Base-by-base conservation (phyloP, 1,284 basidiomycete species). In the Hypsizygus ulmarius region DNA sequence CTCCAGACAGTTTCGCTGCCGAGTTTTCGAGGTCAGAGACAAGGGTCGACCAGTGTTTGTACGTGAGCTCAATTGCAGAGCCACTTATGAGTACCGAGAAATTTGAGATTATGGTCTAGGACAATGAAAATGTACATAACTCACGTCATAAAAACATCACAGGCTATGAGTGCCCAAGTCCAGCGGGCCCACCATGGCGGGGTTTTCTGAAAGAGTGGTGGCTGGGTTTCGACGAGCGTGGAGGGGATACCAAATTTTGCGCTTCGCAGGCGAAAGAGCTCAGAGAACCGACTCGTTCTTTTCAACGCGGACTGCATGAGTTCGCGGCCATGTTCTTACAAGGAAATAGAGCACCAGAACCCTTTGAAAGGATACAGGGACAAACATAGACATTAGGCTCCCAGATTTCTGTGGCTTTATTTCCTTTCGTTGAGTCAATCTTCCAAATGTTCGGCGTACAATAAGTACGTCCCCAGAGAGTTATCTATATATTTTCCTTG, bases 121-220 rank as follows among this genome's bases (percentile, higher is more conserved):
- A 5, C 18, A 37, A 27, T 11, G n/a, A 50, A 40, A 11, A 43
- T 42, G n/a, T 16, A 18, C n/a, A 16, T 12, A 27, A 61, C 64
- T 19, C 49, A 65, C 64, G 61, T 63, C 60, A 65, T 59, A 38
- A 65, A 64, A 43, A 64, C 45, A 41, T 65, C 64, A 46, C 64
- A 64, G 3, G 61, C 64, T 19, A 65, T 54, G 19, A 65, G 55
- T 2, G 53, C 62, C 49, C 53, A 55, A 14, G 62, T 59, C 61
- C 61, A 65, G 12, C 55, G 57, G 3, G 64, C 62, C 64, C 64
- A 65, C 62, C 63, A 63, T 28, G 64, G 64, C 18, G 56, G 51
- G 36, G 45, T 45, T 38, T 59, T 53, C 32, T 58, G 55, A 32
- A 61, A 65, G 0, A 65, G 43, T 4, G 62, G 64, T 14, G 58